Evolutionary conservation across 208 protist genomes (phyloP).

Genomic region (Trypanosoma congolense): DNA sequence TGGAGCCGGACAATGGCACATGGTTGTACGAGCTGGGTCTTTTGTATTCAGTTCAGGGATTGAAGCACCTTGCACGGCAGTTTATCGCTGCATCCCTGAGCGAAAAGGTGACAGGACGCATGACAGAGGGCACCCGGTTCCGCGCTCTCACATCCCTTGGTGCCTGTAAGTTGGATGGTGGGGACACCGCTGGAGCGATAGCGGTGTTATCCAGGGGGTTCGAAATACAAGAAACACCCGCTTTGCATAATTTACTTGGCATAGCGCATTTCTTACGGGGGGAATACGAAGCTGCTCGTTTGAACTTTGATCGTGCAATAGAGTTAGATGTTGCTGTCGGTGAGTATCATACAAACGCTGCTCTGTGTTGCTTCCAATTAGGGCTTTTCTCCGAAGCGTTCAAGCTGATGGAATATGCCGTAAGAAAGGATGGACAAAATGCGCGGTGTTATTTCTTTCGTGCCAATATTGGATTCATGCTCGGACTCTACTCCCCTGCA

Average conservation of each 20-base stretch:
- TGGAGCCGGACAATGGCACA: constrained; percentile 79
- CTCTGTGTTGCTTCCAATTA: constrained; percentile 57
- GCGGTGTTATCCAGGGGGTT: constrained; percentile 38
- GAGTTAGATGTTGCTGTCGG: constrained; percentile 48
- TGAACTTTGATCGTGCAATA: constrained; percentile 65
- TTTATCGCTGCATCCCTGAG: constrained; percentile 39
- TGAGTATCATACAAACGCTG: constrained; percentile 69
- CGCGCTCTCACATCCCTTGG: constrained; percentile 25
- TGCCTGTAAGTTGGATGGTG: constrained; percentile 21
- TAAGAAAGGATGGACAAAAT: constrained; percentile 38
- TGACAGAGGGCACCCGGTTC: constrained; percentile 27
- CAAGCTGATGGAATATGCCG: constrained; percentile 62
- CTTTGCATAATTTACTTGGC: constrained; percentile 71
- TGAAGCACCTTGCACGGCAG: constrained; percentile 35
- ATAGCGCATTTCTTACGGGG: constrained; percentile 64
- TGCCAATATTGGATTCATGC: constrained; percentile 55
- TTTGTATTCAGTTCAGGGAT: constrained; percentile 36
- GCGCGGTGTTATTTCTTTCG: constrained; percentile 67
- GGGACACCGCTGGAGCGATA: constrained; percentile 20
- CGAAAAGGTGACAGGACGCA: constrained; percentile 37
- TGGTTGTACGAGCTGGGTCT: constrained; percentile 79
- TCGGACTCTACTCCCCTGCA: constrained; percentile 46
- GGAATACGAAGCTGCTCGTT: constrained; percentile 33
- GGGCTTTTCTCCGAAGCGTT: constrained; percentile 49
- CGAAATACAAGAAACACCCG: constrained; percentile 57